Percentiles rank a stretch among this genome's conserved stretches.
phyloP scores from a whole-genome alignment of 2,329 filamentous ascomycete genomes.

The Claviceps humidiphila region DNA sequence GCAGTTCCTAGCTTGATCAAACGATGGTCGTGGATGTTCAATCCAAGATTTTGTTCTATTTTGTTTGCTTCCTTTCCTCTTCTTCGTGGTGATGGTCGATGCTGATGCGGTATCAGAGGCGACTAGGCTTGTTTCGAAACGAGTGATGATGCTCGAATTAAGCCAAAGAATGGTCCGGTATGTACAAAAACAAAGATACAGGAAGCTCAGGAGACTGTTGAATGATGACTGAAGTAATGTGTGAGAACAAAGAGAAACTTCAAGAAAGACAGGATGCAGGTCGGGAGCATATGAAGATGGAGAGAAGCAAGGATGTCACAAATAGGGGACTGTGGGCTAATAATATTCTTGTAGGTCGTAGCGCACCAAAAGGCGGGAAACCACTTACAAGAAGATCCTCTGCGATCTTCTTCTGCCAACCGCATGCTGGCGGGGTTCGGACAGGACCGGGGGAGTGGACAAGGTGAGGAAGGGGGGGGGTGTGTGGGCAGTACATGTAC shows the following conservation, averaged over 20 bases:
- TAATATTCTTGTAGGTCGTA: slow-evolving; percentile 1
- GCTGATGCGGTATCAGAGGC: not conserved
- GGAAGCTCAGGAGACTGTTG: not conserved
- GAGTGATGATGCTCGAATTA: not conserved
- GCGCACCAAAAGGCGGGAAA: not conserved
- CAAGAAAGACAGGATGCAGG: not conserved
- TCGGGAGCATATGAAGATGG: not conserved
- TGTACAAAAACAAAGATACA: not conserved
- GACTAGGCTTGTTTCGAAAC: not conserved
- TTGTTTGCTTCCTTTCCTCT: not conserved
- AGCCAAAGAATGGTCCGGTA: not conserved
- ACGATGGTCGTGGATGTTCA: no score
- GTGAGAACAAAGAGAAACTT: not conserved
- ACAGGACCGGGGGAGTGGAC: slow-evolving; percentile 1
- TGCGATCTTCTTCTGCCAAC: slow-evolving; percentile 7
- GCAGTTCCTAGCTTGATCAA: no score
- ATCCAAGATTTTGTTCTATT: not conserved
- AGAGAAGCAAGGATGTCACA: not conserved
- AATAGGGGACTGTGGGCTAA: not conserved
- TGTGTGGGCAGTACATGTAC: not conserved
- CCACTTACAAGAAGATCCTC: slow-evolving; percentile 5
- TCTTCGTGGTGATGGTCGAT: not conserved
- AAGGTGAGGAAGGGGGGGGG: slow-evolving; percentile 1
- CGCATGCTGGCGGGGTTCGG: slow-evolving; percentile 3
- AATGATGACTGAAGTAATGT: not conserved